These are phyloP conservation scores for Meredithiella fracta DNA, from an alignment of 2,329 filamentous ascomycete genomes.

Conservation along the genomic window DNA sequence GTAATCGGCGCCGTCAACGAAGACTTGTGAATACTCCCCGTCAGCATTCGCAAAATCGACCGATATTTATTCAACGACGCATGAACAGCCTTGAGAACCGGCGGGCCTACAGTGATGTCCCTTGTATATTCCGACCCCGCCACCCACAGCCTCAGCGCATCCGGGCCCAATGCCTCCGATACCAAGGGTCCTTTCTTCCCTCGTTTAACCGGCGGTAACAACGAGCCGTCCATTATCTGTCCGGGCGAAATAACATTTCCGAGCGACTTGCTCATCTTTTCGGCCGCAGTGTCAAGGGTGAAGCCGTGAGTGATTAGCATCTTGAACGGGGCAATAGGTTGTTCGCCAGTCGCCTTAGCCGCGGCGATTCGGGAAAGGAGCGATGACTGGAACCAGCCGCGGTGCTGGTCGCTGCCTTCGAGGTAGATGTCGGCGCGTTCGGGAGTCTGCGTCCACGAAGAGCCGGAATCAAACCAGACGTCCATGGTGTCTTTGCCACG, in stretches of 20 bases:
- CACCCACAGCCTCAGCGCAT: conserved; percentile 79
- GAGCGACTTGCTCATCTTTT: conserved; percentile 96
- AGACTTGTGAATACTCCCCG: conserved; percentile 53
- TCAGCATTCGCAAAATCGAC: conserved; percentile 75
- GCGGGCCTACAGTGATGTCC: conserved; percentile 68
- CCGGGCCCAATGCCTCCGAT: conserved; percentile 63
- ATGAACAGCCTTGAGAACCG: conserved; percentile 62
- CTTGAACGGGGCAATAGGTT: conserved; percentile 52
- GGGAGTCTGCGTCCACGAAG: conserved; percentile 57
- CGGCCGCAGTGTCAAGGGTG: conserved; percentile 72
- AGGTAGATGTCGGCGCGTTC: conserved; percentile 68
- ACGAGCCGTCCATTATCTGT: conserved; percentile 69
- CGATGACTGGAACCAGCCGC: conserved; percentile 97
- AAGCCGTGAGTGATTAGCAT: conserved; percentile 93
- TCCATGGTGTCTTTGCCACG: conserved; percentile 95
- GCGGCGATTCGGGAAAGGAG: conserved; percentile 66
- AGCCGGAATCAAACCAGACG: conserved; percentile 98
- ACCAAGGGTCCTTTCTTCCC: conserved; percentile 17
- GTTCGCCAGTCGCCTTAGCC: not conserved
- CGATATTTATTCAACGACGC: conserved; percentile 70
- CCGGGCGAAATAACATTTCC: conserved; percentile 72
- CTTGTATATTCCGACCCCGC: conserved; percentile 82
- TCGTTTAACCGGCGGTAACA: conserved; percentile 56
- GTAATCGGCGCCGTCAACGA: conserved; percentile 36
- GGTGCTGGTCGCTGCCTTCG: conserved; percentile 89